phyloP scores from a whole-genome alignment of 768 basidiomycete species.

The Paxillus ammoniavirescens region DNA sequence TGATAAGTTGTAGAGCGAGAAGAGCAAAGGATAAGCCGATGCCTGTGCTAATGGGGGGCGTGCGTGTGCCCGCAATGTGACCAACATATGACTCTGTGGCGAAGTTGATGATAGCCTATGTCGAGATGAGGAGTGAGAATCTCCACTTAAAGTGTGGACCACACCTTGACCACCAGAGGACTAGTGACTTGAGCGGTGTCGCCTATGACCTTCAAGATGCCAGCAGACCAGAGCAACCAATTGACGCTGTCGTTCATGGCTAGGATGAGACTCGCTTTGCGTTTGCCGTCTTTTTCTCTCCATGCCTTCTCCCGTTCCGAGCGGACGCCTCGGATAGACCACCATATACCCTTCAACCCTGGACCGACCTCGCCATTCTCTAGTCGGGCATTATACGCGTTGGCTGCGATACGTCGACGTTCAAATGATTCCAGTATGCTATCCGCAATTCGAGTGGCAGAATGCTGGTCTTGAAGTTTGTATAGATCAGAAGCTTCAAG shows the following conservation, averaged over 20 bases:
- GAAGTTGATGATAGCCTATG: slow-evolving; percentile 69
- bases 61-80: slow-evolving; percentile 35
- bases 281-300: slow-evolving; percentile 62
- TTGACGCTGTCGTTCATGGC: slow-evolving; percentile 78
- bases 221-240: slow-evolving; percentile 78
- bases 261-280: slow-evolving; percentile 57
- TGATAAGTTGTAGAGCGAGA: slow-evolving; percentile 61
- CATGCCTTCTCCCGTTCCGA: slow-evolving; percentile 59
- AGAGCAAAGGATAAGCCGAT: slow-evolving; percentile 76
- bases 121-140: not conserved
- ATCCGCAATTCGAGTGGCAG: slow-evolving; percentile 58
- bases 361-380: slow-evolving; percentile 63
- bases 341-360: slow-evolving; percentile 52
- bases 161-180: slow-evolving; percentile 78
- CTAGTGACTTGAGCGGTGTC: slow-evolving; percentile 73
- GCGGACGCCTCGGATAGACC: slow-evolving; percentile 51
- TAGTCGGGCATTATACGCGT: slow-evolving; percentile 69
- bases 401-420: slow-evolving; percentile 50
- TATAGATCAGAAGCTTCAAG: slow-evolving; percentile 80
- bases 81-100: slow-evolving; percentile 57
- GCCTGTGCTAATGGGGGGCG: slow-evolving; percentile 52
- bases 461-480: slow-evolving; percentile 64
- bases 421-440: slow-evolving; percentile 67
- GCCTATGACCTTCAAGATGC: slow-evolving; percentile 54
- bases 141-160: not conserved